Base-by-base conservation (phyloP, 768 basidiomycete species). In the Mycena kentingensis region DNA sequence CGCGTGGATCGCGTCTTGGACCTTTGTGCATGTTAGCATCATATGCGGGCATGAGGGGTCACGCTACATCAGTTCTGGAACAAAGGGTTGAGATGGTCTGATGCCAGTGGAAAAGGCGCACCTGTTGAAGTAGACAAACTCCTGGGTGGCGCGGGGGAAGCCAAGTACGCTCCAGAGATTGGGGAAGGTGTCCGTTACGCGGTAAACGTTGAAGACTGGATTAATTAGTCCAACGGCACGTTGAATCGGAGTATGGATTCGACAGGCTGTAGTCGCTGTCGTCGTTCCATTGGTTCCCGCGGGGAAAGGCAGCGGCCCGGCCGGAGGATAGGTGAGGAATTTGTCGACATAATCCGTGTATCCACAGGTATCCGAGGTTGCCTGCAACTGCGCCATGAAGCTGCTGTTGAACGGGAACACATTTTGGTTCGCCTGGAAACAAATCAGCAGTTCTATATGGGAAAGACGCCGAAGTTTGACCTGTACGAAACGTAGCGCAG, bases 301-400 rank as follows among this genome's bases (percentile, higher is more conserved):
- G 3, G 84, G 84, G 16, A 88, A 73, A 16, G 86, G 85, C 32
- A 88, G 74, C 26, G 73, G 76, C 0, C 82, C 83, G 18, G 73
- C 68, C 0, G 87, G 87, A 4, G 87, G 87, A 59, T 81, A 88
- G 1, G 77, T 84, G 27, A 85, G 78, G 58, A 82, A 76, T 46
- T 83, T 76, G 19, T 80, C 76, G 4, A 84, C 69, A 59, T 87
- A 88, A 55, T 77, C 73, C 0, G 82, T 72, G 61, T 84, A 88
- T 18, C 80, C 79, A 67, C 87, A 88, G 24, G 52, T 49, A 3
- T 73, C 78, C 0, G 84, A 80, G 16, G 72, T 75, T 10, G 73
- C 64, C 54, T 88, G 78, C 15, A 88, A 73, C 35, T 81, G 60
- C 1, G 66, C 71, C 74, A 72, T 77, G 65, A 82, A 82, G 27